Evolutionary conservation across 306 rosid genomes (phyloP).

Genomic region (Trifolium fragiferum): DNA sequence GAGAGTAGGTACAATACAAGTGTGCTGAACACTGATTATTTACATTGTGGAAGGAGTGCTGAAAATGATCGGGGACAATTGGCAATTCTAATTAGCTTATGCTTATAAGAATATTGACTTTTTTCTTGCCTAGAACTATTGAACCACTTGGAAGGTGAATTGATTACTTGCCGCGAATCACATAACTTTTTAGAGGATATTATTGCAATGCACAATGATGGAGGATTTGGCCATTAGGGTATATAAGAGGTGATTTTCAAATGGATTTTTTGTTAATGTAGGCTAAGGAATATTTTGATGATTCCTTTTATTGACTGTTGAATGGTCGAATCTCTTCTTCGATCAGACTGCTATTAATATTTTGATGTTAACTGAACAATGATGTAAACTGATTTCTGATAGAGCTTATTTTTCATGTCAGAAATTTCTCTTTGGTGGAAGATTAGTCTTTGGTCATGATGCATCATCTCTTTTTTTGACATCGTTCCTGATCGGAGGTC

Average conservation of each 20-base stretch:
- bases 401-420: conserved; percentile 40
- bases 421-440: conserved; percentile 91
- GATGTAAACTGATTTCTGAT: conserved; percentile 20
- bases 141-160: too few relatives aligned
- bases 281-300: background rate
- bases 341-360: background rate
- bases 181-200: background rate
- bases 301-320: background rate
- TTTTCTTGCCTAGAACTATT: too few relatives aligned
- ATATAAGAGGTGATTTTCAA: background rate
- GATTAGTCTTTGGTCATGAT: conserved; percentile 84
- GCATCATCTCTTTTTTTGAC: conserved; percentile 74
- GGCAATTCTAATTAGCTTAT: too few relatives aligned
- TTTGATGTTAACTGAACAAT: conserved; percentile 1
- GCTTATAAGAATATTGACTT: too few relatives aligned
- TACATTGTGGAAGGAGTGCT: background rate
- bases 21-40: conserved; percentile 16
- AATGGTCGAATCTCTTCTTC: background rate
- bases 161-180: too few relatives aligned
- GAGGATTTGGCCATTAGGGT: background rate
- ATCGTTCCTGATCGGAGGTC: conserved; percentile 76
- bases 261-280: background rate
- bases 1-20: conserved; percentile 16
- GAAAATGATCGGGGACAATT: background rate
- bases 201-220: background rate